phyloP scores from a whole-genome alignment of 495 filamentous ascomycete genomes.

The Penicillium malachiteum region DNA sequence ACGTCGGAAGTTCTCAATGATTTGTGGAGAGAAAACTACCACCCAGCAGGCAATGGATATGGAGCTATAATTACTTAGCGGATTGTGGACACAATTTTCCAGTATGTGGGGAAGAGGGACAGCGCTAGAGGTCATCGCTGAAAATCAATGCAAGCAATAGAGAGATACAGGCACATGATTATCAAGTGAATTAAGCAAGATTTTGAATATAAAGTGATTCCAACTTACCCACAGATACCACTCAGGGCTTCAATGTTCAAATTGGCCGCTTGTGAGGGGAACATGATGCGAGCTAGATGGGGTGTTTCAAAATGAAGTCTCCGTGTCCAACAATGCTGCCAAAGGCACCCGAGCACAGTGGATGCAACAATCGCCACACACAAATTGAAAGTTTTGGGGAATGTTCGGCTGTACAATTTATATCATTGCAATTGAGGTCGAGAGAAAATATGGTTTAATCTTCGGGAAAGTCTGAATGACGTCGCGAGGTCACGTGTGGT shows the following conservation, averaged over 20 bases:
- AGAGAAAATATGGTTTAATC: conserved; percentile 15
- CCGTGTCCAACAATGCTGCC: background rate
- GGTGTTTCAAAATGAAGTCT: background rate
- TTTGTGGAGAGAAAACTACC: conserved; percentile 95
- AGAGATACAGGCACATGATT: background rate
- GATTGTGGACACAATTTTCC: background rate
- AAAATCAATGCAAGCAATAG: conserved; percentile 11
- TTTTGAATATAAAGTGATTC: background rate
- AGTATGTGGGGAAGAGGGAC: background rate
- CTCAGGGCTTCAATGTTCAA: conserved; percentile 84
- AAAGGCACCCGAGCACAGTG: background rate
- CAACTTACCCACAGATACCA: conserved; percentile 77
- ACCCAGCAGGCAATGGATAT: conserved; percentile 98
- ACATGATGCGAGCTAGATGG: conserved; percentile 48
- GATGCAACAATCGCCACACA: background rate
- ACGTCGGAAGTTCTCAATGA: conserved; percentile 90
- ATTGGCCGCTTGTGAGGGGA: conserved; percentile 63
- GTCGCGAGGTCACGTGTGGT: conserved; percentile 26
- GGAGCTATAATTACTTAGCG: conserved; percentile 51
- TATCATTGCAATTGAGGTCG: conserved; percentile 7
- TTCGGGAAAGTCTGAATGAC: conserved; percentile 22
- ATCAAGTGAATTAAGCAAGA: background rate
- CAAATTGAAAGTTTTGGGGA: background rate
- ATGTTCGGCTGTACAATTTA: conserved; percentile 1
- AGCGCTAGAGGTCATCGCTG: background rate